These are phyloP conservation scores for Xylariaceae sp. DNA, from an alignment of 2,329 filamentous ascomycete species.

Conservation along the genomic window DNA sequence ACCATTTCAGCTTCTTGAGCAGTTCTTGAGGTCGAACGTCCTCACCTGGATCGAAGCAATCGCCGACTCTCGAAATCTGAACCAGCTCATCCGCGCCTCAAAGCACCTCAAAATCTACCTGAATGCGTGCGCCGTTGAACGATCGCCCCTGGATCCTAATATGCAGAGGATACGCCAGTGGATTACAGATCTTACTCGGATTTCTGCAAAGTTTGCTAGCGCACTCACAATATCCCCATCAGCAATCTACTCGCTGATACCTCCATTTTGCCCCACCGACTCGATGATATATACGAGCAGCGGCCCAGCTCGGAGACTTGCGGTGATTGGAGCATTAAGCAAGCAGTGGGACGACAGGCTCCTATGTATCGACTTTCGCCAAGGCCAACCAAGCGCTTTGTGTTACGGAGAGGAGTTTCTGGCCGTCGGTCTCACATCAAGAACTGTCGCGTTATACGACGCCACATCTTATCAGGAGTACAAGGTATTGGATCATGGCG, in stretches of 20 bases:
- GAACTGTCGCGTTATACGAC: neutral
- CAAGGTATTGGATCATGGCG: slow-evolving; percentile 4
- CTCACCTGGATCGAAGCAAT: slow-evolving; percentile 8
- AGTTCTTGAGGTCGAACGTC: neutral
- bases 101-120: neutral
- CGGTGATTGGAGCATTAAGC: neutral
- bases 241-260: slow-evolving; percentile 9
- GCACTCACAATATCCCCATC: slow-evolving; percentile 1
- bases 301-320: neutral
- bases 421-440: neutral
- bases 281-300: neutral
- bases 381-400: neutral
- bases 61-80: neutral
- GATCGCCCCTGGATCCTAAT: slow-evolving; percentile 1
- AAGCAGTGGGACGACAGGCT: slow-evolving; percentile 1
- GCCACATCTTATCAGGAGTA: slow-evolving; percentile 7
- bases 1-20: neutral
- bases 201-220: neutral
- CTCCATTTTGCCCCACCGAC: neutral
- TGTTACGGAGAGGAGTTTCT: slow-evolving; percentile 10
- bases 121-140: neutral
- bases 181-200: neutral
- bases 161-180: too few relatives aligned
- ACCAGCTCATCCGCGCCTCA: neutral
- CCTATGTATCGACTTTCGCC: neutral